Base-by-base conservation (phyloP, 179 eudicot genomes). In the Spergularia azorica region DNA sequence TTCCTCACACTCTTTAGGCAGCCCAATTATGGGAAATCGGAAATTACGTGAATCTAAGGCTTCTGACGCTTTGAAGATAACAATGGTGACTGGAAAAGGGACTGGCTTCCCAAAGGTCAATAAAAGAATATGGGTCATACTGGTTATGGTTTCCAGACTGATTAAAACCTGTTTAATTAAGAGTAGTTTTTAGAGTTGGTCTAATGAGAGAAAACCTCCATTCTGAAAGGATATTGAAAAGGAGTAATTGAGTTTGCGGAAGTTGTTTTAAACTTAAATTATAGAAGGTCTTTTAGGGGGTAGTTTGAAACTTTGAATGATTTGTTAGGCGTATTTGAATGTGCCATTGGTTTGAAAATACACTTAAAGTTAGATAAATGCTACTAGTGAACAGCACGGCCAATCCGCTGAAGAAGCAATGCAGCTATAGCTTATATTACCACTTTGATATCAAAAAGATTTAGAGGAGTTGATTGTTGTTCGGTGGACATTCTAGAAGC, bases 341-440 rank as follows among this genome's bases (percentile, higher is more conserved):
- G 14, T 6, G 15, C 32, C 71, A 15, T 67, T 26, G 4, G 71
- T 17, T 9, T 50, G 32, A 36, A 1, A 18, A 12, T 48, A 57
- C 48, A 32, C 15, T 16, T 7, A 48, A 18, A 48, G 38, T 48
- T 68, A 15, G 50, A 1, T 13, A 26, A 68, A 21, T 68, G 57
- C n/a, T 50, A 6, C 48, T 43, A 67, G 6, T 48, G 2, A 9
- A 67, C 55, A 67, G 2, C 11, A 26, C 32, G 32, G 55, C 54
- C 26, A 67, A 17, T 16, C 12, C 0, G 73, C 56, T 20, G 55
- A 38, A 41, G 13, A 65, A 55, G 39, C 36, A 18, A 76, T 4
- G 36, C 9, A 41, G 38, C 61, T 58, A 39, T 18, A 70, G 63
- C 67, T 26, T 70, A 32, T 61, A 39, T 20, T 66, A 77, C 36